These are phyloP conservation scores for Irpex rosettiformis DNA, from an alignment of 1,284 basidiomycete species.

Conservation along the genomic window DNA sequence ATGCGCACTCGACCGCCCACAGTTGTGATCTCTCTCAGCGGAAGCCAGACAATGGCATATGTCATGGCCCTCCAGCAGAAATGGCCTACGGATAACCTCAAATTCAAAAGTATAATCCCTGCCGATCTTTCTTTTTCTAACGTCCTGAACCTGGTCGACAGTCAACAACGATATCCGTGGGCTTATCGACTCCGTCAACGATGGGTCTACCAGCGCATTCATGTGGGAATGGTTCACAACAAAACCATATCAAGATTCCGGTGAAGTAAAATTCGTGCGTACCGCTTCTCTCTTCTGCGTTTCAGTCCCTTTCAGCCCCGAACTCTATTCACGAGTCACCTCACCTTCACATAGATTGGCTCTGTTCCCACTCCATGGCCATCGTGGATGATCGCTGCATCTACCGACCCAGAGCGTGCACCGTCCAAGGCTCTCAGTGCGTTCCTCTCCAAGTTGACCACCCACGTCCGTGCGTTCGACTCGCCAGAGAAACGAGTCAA, in stretches of 20 bases:
- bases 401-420: constrained; percentile 55
- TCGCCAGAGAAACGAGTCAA: constrained; percentile 56
- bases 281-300: not conserved
- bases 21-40: constrained; percentile 38
- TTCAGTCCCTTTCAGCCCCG: not conserved
- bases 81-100: constrained; percentile 70
- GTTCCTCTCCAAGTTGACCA: constrained; percentile 67
- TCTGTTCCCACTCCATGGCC: constrained; percentile 94
- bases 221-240: constrained; percentile 99
- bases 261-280: constrained; percentile 81
- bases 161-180: constrained; percentile 90
- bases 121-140: not conserved
- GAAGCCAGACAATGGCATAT: constrained; percentile 92
- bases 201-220: constrained; percentile 77
- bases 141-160: constrained; percentile 27
- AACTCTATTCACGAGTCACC: not conserved
- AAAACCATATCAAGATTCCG: constrained; percentile 85
- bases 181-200: constrained; percentile 89
- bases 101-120: constrained; percentile 66
- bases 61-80: constrained; percentile 89
- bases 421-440: constrained; percentile 44
- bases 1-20: not conserved
- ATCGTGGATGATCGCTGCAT: constrained; percentile 88
- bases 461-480: constrained; percentile 68
- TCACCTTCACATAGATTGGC: constrained; percentile 57